Conservation (phyloP, 1,284 basidiomycete species). For the Ganoderma sp. region DNA sequence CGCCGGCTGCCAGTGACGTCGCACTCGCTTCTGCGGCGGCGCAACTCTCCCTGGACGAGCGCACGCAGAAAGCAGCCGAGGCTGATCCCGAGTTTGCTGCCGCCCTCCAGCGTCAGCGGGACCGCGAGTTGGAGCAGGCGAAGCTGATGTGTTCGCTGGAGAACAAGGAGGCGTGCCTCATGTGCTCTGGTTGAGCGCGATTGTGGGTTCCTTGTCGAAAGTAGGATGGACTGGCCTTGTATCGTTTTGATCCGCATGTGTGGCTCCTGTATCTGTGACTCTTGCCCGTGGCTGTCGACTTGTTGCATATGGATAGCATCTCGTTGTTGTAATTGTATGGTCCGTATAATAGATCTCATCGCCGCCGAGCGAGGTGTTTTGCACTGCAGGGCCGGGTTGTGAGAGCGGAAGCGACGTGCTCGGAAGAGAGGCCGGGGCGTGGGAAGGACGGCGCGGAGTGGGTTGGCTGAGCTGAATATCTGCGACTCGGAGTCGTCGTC, state of each 20-base stretch:
- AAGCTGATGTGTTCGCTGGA: slow-evolving; percentile 84
- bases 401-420: not conserved
- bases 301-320: slow-evolving; percentile 18
- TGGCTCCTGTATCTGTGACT: slow-evolving; percentile 6
- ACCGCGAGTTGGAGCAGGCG: slow-evolving; percentile 82
- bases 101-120: slow-evolving; percentile 73
- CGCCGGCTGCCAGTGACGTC: slow-evolving; percentile 26
- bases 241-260: slow-evolving; percentile 18
- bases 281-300: slow-evolving; percentile 26
- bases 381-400: not conserved
- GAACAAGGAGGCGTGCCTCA: slow-evolving; percentile 87
- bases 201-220: slow-evolving; percentile 6
- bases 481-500: not conserved
- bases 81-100: slow-evolving; percentile 83
- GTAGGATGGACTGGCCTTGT: slow-evolving; percentile 23
- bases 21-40: slow-evolving; percentile 26
- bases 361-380: not conserved
- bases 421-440: slow-evolving; percentile 6
- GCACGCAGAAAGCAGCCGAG: slow-evolving; percentile 59
- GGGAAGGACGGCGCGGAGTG: slow-evolving; percentile 2
- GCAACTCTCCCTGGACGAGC: slow-evolving; percentile 46
- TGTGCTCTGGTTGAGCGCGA: slow-evolving; percentile 75
- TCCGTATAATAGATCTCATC: slow-evolving; percentile 11
- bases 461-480: not conserved
- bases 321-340: slow-evolving; percentile 18